Conservation (phyloP, 495 filamentous ascomycete species). For the Aspergillus biplanus region DNA sequence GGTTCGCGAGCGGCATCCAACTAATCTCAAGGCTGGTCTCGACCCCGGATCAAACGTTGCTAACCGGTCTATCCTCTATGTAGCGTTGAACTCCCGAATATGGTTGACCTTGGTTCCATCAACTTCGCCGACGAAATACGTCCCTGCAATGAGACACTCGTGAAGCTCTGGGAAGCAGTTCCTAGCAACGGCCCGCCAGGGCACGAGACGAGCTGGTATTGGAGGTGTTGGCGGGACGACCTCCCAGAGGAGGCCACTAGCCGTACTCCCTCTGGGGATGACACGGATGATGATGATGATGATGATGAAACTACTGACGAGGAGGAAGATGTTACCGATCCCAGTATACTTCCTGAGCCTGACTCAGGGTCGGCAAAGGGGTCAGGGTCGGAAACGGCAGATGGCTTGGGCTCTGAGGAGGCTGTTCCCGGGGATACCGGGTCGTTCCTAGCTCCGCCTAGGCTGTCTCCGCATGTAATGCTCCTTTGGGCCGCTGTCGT, state of each 20-base stretch:
- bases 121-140: background rate
- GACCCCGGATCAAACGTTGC: background rate
- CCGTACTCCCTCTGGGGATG: background rate
- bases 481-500: background rate
- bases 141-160: background rate
- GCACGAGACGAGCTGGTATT: background rate
- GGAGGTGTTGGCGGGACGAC: background rate
- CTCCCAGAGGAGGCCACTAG: background rate
- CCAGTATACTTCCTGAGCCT: background rate
- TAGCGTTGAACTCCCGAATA: background rate
- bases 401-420: background rate
- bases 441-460: background rate
- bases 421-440: background rate
- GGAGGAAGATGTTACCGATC: background rate
- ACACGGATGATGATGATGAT: background rate
- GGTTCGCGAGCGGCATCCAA: background rate
- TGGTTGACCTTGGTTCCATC: background rate
- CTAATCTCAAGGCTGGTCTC: background rate
- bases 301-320: background rate
- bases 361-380: background rate
- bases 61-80: background rate
- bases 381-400: background rate
- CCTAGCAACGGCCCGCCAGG: background rate
- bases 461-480: background rate
- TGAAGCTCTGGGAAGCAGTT: background rate